Conservation (phyloP, 2,329 filamentous ascomycete species). For the Colletotrichum euphorbiae region DNA sequence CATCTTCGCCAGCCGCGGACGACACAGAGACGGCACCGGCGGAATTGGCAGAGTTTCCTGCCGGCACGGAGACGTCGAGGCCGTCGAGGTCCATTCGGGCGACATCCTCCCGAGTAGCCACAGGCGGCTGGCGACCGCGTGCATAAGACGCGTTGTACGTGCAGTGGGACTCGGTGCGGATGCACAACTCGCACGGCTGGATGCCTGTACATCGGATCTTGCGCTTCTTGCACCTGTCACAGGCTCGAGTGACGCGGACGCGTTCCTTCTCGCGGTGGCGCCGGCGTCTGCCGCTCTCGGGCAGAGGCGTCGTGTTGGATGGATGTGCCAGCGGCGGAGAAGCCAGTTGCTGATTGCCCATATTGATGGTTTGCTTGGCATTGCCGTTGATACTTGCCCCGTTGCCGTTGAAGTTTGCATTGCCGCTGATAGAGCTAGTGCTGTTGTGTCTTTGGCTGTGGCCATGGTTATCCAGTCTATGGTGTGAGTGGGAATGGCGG, state of each 20-base stretch:
- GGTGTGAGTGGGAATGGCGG: constrained; percentile 33
- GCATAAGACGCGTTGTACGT: constrained; percentile 63
- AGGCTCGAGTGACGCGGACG: constrained; percentile 58
- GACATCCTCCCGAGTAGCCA: constrained; percentile 44
- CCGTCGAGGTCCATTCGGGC: constrained; percentile 25
- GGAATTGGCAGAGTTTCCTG: constrained; percentile 1
- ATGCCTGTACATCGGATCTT: constrained; percentile 51
- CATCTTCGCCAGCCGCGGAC: constrained; percentile 7
- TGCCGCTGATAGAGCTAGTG: constrained; percentile 14
- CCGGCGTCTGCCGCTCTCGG: constrained; percentile 39
- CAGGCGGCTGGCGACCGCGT: constrained; percentile 56
- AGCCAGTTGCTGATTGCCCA: constrained; percentile 9
- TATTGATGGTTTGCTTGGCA: neutral
- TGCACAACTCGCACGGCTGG: constrained; percentile 49
- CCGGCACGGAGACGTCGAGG: constrained; percentile 22
- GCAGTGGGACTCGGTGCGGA: constrained; percentile 51
- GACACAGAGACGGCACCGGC: neutral
- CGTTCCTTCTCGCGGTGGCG: constrained; percentile 46
- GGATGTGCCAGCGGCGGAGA: constrained; percentile 30
- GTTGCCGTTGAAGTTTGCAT: constrained; percentile 4
- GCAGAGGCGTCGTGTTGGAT: neutral
- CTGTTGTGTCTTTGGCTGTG: constrained; percentile 13
- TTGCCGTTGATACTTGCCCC: neutral
- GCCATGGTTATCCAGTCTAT: constrained; percentile 18
- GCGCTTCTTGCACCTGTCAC: constrained; percentile 61